phyloP scores from a whole-genome alignment of 257 asterid species.

The Jacaranda copaia region DNA sequence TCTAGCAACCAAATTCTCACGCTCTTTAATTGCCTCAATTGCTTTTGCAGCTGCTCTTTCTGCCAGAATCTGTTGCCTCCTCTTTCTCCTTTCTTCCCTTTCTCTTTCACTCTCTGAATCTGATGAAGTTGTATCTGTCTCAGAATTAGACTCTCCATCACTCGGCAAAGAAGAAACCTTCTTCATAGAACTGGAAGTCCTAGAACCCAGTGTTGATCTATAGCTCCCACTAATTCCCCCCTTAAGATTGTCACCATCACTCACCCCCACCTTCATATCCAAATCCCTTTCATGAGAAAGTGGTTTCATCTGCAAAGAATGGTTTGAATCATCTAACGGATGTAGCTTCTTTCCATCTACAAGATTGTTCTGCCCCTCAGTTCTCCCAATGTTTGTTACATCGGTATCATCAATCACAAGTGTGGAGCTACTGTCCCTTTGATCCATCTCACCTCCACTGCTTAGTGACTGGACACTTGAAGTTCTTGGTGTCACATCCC shows the following conservation, averaged over 20 bases:
- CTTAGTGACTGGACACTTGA: slow-evolving; percentile 52
- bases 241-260: slow-evolving; percentile 45
- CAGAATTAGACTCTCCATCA: slow-evolving; percentile 79
- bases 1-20: slow-evolving; percentile 84
- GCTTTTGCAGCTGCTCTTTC: slow-evolving; percentile 95
- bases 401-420: slow-evolving; percentile 36
- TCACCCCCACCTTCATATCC: slow-evolving; percentile 46
- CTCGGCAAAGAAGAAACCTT: slow-evolving; percentile 61
- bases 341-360: slow-evolving; percentile 46
- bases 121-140: slow-evolving; percentile 72
- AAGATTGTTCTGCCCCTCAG: slow-evolving; percentile 44
- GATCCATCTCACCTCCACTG: slow-evolving; percentile 55
- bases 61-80: slow-evolving; percentile 86
- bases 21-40: slow-evolving; percentile 82
- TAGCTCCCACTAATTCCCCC: slow-evolving; percentile 40
- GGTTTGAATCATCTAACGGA: slow-evolving; percentile 35
- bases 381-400: slow-evolving; percentile 40
- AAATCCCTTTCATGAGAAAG: slow-evolving; percentile 48
- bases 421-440: slow-evolving; percentile 34
- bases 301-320: slow-evolving; percentile 35
- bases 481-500: slow-evolving; percentile 51
- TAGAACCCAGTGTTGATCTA: slow-evolving; percentile 48
- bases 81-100: slow-evolving; percentile 87
- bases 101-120: slow-evolving; percentile 90
- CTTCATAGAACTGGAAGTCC: slow-evolving; percentile 54